These are phyloP conservation scores for Capsicum rhomboideum DNA, from an alignment of 257 asterid species.

Conservation along the genomic window DNA sequence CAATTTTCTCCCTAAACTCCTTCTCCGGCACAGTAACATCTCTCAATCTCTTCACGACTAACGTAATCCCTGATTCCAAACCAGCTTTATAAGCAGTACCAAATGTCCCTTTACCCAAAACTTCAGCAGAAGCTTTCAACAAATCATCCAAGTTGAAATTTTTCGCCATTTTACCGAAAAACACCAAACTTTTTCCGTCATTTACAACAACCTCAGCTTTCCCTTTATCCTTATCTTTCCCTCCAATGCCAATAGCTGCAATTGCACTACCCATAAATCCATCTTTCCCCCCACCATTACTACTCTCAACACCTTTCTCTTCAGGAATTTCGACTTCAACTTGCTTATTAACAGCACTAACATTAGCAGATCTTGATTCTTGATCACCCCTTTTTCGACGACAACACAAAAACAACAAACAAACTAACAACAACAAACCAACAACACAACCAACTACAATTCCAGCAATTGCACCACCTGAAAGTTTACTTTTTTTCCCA, in stretches of 20 bases:
- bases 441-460: constrained; percentile 59
- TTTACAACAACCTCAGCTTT: constrained; percentile 22
- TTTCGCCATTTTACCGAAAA: constrained; percentile 40
- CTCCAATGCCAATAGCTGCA: constrained; percentile 33
- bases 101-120: constrained; percentile 83
- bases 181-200: constrained; percentile 41
- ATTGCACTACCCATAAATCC: constrained; percentile 28
- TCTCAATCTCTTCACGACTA: constrained; percentile 87
- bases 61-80: constrained; percentile 49
- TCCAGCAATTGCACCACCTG: constrained; percentile 92
- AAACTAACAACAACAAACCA: constrained; percentile 38
- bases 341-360: constrained; percentile 21
- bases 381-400: constrained; percentile 31
- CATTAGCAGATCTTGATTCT: constrained; percentile 24
- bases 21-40: constrained; percentile 61
- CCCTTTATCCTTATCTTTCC: constrained; percentile 28
- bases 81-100: constrained; percentile 93
- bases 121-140: constrained; percentile 93
- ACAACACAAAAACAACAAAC: constrained; percentile 48
- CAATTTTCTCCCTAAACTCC: constrained; percentile 74
- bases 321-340: constrained; percentile 36
- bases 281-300: constrained; percentile 18
- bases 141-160: constrained; percentile 70
- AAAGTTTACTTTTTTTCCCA: constrained; percentile 39
- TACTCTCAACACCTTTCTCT: constrained; percentile 17